Percentiles rank a stretch among this genome's conserved stretches.
Evolutionary conservation across 1,139 yeast species (phyloP).

Genomic region (Debaryomycetaceae sp.): DNA sequence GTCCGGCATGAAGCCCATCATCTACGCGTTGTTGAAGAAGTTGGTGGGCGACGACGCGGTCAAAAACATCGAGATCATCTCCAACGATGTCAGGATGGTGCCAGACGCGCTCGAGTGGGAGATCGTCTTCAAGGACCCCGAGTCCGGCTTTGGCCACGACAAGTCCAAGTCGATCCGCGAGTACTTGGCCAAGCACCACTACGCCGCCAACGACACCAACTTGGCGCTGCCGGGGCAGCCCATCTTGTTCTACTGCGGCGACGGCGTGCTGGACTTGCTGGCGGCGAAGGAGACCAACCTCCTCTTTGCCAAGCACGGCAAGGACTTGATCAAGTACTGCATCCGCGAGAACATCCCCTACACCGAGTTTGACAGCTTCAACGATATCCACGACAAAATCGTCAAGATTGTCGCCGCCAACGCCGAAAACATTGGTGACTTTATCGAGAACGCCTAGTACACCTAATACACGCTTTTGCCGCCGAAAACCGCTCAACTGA

Average conservation of each 20-base stretch:
- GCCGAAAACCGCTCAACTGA: no score
- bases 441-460: conserved; percentile 24
- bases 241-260: conserved; percentile 85
- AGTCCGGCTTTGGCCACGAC: conserved; percentile 89
- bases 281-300: conserved; percentile 95
- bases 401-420: conserved; percentile 23
- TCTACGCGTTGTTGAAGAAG: conserved; percentile 66
- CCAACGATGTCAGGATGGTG: conserved; percentile 66
- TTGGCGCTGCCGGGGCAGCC: conserved; percentile 34
- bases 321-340: conserved; percentile 84
- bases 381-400: conserved; percentile 62
- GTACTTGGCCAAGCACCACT: conserved; percentile 44
- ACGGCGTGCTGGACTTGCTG: conserved; percentile 91
- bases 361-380: conserved; percentile 72
- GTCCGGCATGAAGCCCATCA: conserved; percentile 91
- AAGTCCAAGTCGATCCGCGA: conserved; percentile 79
- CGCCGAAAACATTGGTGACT: conserved; percentile 24
- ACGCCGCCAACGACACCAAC: conserved; percentile 17
- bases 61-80: conserved; percentile 68
- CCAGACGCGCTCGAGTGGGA: conserved; percentile 62
- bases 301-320: conserved; percentile 88
- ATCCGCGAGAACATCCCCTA: conserved; percentile 76
- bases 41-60: conserved; percentile 77
- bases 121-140: conserved; percentile 75
- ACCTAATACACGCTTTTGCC: no score